A percentile compares a stretch with the other conserved stretches of the same genome.
These are phyloP conservation scores for Aspergillus pseudoterreus DNA, from an alignment of 2,329 filamentous ascomycete species.

Conservation along the genomic window DNA sequence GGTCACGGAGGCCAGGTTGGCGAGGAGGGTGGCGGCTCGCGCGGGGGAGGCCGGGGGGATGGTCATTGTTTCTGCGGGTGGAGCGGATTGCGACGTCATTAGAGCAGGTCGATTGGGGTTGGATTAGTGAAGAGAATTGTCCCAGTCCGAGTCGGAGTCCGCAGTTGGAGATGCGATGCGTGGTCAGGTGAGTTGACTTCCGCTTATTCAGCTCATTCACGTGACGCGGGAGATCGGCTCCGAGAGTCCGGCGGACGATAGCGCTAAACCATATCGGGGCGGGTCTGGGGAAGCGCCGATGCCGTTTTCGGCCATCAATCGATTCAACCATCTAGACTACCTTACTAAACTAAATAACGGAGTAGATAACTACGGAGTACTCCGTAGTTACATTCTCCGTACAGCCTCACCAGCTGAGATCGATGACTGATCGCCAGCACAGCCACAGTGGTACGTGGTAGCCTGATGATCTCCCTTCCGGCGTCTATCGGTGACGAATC, in stretches of 20 bases:
- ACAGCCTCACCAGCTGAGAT: neutral
- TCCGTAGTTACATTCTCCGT: too few species aligned
- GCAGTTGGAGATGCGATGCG: neutral
- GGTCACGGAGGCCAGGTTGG: constrained; percentile 60
- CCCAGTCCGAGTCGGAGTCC: neutral
- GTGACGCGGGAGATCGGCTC: constrained; percentile 12
- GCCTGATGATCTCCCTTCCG: neutral
- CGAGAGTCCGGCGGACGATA: constrained; percentile 4
- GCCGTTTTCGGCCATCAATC: constrained; percentile 5
- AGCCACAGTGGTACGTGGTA: neutral
- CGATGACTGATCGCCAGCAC: neutral
- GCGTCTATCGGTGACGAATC: neutral
- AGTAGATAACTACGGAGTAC: too few species aligned
- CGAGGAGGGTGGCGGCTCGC: constrained; percentile 60
- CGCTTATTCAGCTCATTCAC: constrained; percentile 1
- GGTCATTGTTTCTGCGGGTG: constrained; percentile 15
- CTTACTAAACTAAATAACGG: neutral
- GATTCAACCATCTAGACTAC: neutral
- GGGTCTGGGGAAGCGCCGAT: neutral
- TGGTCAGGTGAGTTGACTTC: neutral
- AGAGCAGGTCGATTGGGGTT: neutral
- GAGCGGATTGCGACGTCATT: constrained; percentile 11
- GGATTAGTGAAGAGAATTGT: neutral
- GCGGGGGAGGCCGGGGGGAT: constrained; percentile 55
- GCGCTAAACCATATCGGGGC: neutral